phyloP scores from a whole-genome alignment of 306 rosid genomes.

The Comarum palustre region DNA sequence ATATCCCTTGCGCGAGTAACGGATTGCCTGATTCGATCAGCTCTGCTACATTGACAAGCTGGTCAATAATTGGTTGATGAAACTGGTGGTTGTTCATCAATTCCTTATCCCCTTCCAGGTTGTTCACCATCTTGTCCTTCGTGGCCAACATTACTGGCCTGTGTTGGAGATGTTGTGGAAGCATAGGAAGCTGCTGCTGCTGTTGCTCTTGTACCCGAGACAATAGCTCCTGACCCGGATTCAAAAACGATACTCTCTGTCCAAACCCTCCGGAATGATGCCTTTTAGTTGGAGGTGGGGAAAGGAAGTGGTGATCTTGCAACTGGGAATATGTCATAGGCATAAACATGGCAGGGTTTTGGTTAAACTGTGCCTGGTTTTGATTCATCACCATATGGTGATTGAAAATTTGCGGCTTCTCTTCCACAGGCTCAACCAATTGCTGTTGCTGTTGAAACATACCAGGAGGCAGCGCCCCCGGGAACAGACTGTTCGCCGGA shows the following conservation, averaged over 20 bases:
- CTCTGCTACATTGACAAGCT: slow-evolving; percentile 76
- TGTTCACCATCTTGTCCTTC: slow-evolving; percentile 54
- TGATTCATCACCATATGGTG: slow-evolving; percentile 54
- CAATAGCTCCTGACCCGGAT: slow-evolving; percentile 50
- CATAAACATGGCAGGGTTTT: slow-evolving; percentile 51
- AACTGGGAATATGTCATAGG: slow-evolving; percentile 51
- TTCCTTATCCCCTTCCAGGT: slow-evolving; percentile 40
- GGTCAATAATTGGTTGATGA: slow-evolving; percentile 65
- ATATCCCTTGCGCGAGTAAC: slow-evolving; percentile 98
- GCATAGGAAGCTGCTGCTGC: slow-evolving; percentile 50
- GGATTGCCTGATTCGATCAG: slow-evolving; percentile 76
- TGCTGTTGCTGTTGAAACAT: slow-evolving; percentile 47
- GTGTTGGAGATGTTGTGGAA: slow-evolving; percentile 60
- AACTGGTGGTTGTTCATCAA: slow-evolving; percentile 55
- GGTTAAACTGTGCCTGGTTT: slow-evolving; percentile 53
- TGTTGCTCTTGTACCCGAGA: slow-evolving; percentile 43
- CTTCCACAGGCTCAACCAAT: slow-evolving; percentile 45
- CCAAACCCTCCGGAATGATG: slow-evolving; percentile 48
- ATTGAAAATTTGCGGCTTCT: slow-evolving; percentile 57
- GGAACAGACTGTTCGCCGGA: slow-evolving; percentile 36
- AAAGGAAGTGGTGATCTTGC: slow-evolving; percentile 53
- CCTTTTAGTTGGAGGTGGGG: slow-evolving; percentile 60
- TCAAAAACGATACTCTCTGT: slow-evolving; percentile 37
- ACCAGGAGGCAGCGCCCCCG: slow-evolving; percentile 39
- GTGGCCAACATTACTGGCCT: slow-evolving; percentile 42